A percentile compares a stretch with the other conserved stretches of the same genome.
Evolutionary conservation across 2,329 filamentous ascomycete genomes (phyloP).

Genomic region (Sporothrix protearum): DNA sequence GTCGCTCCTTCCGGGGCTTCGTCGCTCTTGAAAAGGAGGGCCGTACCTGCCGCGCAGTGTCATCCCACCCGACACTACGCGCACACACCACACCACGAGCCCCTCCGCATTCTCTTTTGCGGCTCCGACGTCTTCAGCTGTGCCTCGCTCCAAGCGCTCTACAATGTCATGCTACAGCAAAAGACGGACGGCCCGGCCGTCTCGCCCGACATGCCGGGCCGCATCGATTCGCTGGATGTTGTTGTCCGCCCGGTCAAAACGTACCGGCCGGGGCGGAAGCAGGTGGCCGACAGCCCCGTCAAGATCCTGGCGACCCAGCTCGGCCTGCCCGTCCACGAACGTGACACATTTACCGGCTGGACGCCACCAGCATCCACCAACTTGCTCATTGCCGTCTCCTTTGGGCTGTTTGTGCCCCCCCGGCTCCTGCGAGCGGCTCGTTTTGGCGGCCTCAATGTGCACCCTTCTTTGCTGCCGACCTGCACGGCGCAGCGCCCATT

Average conservation of each 20-base stretch:
- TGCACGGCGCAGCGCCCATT: constrained; percentile 81
- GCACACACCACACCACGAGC: constrained; percentile 39
- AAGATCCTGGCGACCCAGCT: constrained; percentile 61
- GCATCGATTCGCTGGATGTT: constrained; percentile 77
- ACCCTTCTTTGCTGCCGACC: constrained; percentile 88
- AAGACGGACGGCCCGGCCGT: background rate
- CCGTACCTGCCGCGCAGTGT: background rate
- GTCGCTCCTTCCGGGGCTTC: background rate
- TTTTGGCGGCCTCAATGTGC: constrained; percentile 89
- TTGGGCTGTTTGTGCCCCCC: constrained; percentile 81
- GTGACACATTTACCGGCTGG: constrained; percentile 79
- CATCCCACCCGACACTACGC: background rate
- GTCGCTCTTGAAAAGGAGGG: background rate
- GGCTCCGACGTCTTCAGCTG: constrained; percentile 91
- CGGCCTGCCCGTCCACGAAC: constrained; percentile 64
- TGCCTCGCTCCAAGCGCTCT: constrained; percentile 66
- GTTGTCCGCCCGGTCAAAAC: constrained; percentile 79
- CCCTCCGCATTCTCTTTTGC: constrained; percentile 85
- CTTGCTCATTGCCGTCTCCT: constrained; percentile 87
- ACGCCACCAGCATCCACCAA: constrained; percentile 49
- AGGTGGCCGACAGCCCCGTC: constrained; percentile 67
- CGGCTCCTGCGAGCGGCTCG: constrained; percentile 65
- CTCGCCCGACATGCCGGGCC: constrained; percentile 35
- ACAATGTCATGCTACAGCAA: constrained; percentile 45
- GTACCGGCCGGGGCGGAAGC: constrained; percentile 71